Percentiles rank a stretch among this genome's conserved stretches.
These are phyloP conservation scores for Hordeum pubiflorum DNA, from an alignment of 202 grass and related monocot genomes.

Conservation along the genomic window DNA sequence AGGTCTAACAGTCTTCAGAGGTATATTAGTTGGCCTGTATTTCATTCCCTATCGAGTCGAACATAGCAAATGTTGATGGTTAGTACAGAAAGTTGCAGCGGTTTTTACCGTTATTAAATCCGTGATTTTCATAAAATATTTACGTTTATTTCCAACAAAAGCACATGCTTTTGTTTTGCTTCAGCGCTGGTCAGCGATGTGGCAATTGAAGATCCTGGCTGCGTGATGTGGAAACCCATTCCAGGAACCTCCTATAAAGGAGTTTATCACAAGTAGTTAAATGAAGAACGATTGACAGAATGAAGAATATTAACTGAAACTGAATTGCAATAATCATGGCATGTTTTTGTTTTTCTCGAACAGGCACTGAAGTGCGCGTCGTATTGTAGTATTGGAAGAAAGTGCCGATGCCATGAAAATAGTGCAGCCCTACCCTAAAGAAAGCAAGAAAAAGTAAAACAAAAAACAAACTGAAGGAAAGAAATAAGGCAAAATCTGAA, in stretches of 20 bases:
- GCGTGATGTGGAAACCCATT: constrained; percentile 59
- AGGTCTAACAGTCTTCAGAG: constrained; percentile 49
- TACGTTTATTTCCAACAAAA: constrained; percentile 68
- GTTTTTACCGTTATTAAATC: not conserved
- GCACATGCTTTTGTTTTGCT: constrained; percentile 50
- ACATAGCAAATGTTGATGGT: not conserved
- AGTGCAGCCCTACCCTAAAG: too few relatives aligned
- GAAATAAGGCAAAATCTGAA: too few relatives aligned
- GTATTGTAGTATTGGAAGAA: too few relatives aligned
- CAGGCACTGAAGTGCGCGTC: too few relatives aligned
- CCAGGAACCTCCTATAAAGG: constrained; percentile 42
- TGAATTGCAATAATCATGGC: too few relatives aligned
- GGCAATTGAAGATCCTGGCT: constrained; percentile 59
- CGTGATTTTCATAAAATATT: not conserved
- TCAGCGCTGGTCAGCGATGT: constrained; percentile 48
- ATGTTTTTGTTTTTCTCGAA: too few relatives aligned
- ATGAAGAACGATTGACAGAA: not conserved
- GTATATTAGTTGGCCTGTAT: constrained; percentile 57
- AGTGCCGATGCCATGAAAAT: too few relatives aligned
- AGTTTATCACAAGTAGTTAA: not conserved
- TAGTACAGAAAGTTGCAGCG: not conserved
- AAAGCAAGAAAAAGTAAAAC: too few relatives aligned
- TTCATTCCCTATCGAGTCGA: constrained; percentile 35
- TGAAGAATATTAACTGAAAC: not conserved
- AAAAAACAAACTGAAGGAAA: too few relatives aligned